Evolutionary conservation across 371 early-diverging fungal genomes (phyloP), one percentile per base, ranked within the genome.

Genomic region (Mucor saturninus): DNA sequence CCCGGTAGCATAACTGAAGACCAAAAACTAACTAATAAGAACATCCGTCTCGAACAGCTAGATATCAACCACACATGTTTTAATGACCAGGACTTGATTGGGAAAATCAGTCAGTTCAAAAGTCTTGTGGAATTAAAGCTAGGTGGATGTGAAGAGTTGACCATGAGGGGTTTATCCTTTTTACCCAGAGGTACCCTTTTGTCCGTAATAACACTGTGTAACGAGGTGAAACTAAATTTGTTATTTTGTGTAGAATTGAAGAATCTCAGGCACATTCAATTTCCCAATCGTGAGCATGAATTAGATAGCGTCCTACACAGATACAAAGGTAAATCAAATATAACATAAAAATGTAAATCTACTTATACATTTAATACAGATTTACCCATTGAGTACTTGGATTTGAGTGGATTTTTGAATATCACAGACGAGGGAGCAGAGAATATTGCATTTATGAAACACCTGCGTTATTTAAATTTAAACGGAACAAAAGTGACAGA

Each of bases 401-500:
- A 77, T 61, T 50, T 80, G 59, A 56, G 61, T 31, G 65, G 75
- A 11, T 77, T 72, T 40, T 61, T 69, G 8, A 65, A 77, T 32
- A 45, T 75, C 8, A 75, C 75, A 26, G 80, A 80, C 59, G 59
- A 58, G n/a, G 75, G 77, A 5, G 64, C 67, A 9, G 21, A 64
- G 35, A 39, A 61, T 29, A 73, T 80, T 60, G 61, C 75, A 4
- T 29, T 43, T 5, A 80, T 77, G 75, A 69, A 62, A 50, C 56
- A 59, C 11, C 64, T 80, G 35, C 61, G 60, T 11, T 73, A 73
- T 63, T 52, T 80, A 39, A 73, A 64, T 45, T 55, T 80, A 10
- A 62, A 65, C 32, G 77, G 77, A 7, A 73, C 77, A 21, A 73
- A 77, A 49, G 61, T 80, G n/a, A 77, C 77, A 14, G 77, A 80